Conservation (phyloP, 192 early-diverging fungal species). For the Entomortierella chlamydospora region DNA sequence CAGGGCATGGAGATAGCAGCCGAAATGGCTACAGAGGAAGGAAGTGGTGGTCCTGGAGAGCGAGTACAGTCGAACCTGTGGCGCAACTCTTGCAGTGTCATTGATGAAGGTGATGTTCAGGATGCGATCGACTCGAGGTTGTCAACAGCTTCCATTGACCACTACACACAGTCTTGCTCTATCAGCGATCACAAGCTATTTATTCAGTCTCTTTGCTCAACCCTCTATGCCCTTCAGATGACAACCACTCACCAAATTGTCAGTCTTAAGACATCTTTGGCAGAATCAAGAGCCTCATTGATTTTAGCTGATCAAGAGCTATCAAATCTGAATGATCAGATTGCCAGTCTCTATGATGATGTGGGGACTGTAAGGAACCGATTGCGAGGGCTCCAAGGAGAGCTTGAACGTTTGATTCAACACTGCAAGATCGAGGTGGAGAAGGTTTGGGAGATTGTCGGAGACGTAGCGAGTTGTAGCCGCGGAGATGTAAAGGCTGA, state of each 20-base stretch:
- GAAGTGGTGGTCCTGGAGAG: slow-evolving; percentile 3
- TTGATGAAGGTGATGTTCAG: slow-evolving; percentile 47
- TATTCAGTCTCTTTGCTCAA: slow-evolving; percentile 55
- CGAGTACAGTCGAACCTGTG: slow-evolving; percentile 34
- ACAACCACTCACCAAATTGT: slow-evolving; percentile 44
- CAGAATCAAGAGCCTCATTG: slow-evolving; percentile 55
- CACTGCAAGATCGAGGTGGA: slow-evolving; percentile 62
- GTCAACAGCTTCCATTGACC: slow-evolving; percentile 42
- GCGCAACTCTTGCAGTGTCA: slow-evolving; percentile 49
- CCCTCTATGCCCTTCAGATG: slow-evolving; percentile 56
- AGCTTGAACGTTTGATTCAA: slow-evolving; percentile 60
- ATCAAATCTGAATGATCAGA: slow-evolving; percentile 52
- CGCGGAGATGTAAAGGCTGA: slow-evolving; percentile 57
- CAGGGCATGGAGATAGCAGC: slow-evolving; percentile 50
- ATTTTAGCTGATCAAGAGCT: slow-evolving; percentile 56
- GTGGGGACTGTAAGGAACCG: slow-evolving; percentile 59
- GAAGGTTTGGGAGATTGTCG: slow-evolving; percentile 66
- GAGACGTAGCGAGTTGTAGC: too few species aligned
- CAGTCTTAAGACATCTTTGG: slow-evolving; percentile 43
- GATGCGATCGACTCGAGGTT: slow-evolving; percentile 46
- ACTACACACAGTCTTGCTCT: slow-evolving; percentile 49
- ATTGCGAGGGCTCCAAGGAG: slow-evolving; percentile 56
- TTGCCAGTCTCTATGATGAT: slow-evolving; percentile 58
- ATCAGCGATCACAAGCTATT: slow-evolving; percentile 53
- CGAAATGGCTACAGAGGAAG: slow-evolving; percentile 33